Base-by-base conservation (phyloP, 768 basidiomycete genomes). In the Suillus spraguei region DNA sequence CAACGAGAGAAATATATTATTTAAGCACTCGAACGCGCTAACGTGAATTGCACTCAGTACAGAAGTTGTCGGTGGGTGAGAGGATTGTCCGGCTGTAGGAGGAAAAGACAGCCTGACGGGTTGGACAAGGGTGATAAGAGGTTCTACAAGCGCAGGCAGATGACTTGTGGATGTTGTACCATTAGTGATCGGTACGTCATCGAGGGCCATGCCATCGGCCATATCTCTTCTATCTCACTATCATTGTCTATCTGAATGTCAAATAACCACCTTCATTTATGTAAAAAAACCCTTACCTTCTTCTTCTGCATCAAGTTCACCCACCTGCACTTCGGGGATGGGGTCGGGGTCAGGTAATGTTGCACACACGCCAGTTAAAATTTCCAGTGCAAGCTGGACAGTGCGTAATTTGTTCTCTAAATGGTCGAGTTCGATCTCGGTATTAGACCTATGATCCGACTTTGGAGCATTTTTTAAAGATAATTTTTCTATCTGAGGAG, bases 61-160 rank as follows among this genome's bases (percentile, higher is more conserved):
- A 32, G 94, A 92, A 0, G 95, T 97, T 14, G 90, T 95, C 2
- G 95, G 95, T 46, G 94, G 92, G 71, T 97, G 92, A 24, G 83
- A 79, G 0, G 94, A 95, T 13, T 85, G 85, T 5, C 83, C 76
- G 28, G 85, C 81, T 20, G 83, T 79, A 0, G 93, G 92, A 17
- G 91, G 85, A 78, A 95, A 97, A 5, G 95, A 97, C 17, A 96
- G 83, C 0, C 83, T 71, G 0, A 91, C 94, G 0, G 94, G 92
- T 36, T 86, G 86, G 49, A 90, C 82, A 35, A 97, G 83, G 2
- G 82, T 72, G 5, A 95, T 80, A 7, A 92, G 78, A 4, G 93
- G 89, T 32, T 81, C 79, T 11, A 90, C 85, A n/a, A 95, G 81
- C 1, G 84, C 77, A 0, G 86, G 82, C 38, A 92, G 78, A 65